Percentiles rank a stretch among this genome's conserved stretches.
Evolutionary conservation across 164 flowering plant genomes (phyloP).

Genomic region (Chimonanthus salicifolius): DNA sequence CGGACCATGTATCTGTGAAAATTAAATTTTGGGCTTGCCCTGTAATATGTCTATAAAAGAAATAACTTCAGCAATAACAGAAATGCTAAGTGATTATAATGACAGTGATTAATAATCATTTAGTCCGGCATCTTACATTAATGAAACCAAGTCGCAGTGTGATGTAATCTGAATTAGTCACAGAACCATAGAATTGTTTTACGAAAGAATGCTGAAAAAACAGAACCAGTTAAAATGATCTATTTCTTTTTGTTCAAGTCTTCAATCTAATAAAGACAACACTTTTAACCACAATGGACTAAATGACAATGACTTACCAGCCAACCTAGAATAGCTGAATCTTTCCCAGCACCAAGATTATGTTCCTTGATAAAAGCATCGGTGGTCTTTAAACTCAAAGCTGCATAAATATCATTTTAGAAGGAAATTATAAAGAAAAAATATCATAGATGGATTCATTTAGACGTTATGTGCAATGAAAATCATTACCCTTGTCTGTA

Average conservation of each 20-base stretch:
- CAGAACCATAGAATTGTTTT: too few species aligned
- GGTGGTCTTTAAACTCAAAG: constrained; percentile 48
- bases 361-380: constrained; percentile 71
- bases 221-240: too few species aligned
- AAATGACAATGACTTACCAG: constrained; percentile 39
- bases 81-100: neutral
- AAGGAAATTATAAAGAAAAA: neutral
- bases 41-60: constrained; percentile 11
- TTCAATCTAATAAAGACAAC: too few species aligned
- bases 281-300: neutral
- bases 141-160: too few species aligned
- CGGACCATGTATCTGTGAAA: constrained; percentile 20
- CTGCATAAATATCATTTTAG: constrained; percentile 32
- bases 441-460: neutral
- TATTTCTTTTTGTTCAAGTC: too few species aligned
- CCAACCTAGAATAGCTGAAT: constrained; percentile 46
- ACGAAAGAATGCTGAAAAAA: too few species aligned
- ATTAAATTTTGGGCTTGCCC: constrained; percentile 17
- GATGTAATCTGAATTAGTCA: too few species aligned
- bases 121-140: neutral
- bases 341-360: constrained; percentile 57
- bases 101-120: neutral
- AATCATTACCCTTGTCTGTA: constrained; percentile 26
- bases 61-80: neutral
- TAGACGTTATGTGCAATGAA: neutral